Percentiles rank a stretch among this genome's conserved stretches.
phyloP scores from a whole-genome alignment of 2,329 filamentous ascomycete species.

The Aspergillus ustus region DNA sequence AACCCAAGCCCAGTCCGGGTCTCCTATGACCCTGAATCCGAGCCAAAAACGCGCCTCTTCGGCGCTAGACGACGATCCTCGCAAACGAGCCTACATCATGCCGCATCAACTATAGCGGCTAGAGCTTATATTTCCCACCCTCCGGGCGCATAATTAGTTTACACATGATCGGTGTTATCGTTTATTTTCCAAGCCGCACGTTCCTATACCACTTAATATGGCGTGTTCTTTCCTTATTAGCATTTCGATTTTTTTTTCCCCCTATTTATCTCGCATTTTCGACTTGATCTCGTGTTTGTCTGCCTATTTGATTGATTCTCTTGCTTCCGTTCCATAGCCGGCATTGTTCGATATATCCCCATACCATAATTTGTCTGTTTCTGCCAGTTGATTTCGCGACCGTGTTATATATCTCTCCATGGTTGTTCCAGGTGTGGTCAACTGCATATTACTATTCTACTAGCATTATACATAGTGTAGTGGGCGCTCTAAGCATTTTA shows the following conservation, averaged over 20 bases:
- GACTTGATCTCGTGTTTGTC: background rate
- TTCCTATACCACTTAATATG: background rate
- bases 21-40: constrained; percentile 26
- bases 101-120: constrained; percentile 23
- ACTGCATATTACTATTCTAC: background rate
- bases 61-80: constrained; percentile 26
- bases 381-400: background rate
- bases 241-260: background rate
- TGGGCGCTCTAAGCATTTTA: background rate
- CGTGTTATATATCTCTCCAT: background rate
- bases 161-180: background rate
- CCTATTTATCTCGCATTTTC: background rate
- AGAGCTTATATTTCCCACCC: background rate
- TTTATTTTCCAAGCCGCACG: background rate
- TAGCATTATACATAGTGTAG: background rate
- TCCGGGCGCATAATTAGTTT: background rate
- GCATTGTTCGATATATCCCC: background rate
- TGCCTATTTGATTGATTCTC: background rate
- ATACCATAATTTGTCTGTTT: constrained; percentile 4
- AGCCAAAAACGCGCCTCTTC: constrained; percentile 24
- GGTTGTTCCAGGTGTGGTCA: background rate
- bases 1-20: constrained; percentile 18
- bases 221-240: background rate
- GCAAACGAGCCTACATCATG: constrained; percentile 29
- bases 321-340: background rate